Evolutionary conservation across 805 yeast genomes (phyloP).

Genomic region (Wickerhamomyces tratensis): DNA sequence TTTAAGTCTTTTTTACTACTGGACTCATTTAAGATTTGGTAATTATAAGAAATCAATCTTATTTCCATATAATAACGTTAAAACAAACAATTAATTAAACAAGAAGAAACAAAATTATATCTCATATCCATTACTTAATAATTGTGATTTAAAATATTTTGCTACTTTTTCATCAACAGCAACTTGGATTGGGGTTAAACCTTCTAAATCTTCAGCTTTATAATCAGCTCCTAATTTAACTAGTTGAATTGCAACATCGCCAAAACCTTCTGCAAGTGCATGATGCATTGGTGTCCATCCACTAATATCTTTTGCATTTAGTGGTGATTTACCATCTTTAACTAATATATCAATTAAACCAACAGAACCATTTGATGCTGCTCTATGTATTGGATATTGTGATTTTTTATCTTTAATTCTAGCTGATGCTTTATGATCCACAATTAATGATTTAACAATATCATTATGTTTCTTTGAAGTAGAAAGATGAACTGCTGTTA

Average conservation of each 20-base stretch:
- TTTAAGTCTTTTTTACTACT: too few species aligned
- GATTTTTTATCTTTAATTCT: constrained; percentile 59
- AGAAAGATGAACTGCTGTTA: constrained; percentile 70
- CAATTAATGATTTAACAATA: constrained; percentile 43
- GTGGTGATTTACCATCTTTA: constrained; percentile 43
- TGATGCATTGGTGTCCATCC: constrained; percentile 90
- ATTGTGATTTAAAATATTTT: constrained; percentile 22
- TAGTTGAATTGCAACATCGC: constrained; percentile 58
- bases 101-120: not conserved
- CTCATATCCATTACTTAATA: constrained; percentile 4
- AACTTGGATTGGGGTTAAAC: constrained; percentile 43
- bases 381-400: constrained; percentile 68
- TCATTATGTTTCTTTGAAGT: constrained; percentile 55
- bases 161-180: constrained; percentile 44
- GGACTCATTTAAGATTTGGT: too few species aligned
- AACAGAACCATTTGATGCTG: constrained; percentile 66
- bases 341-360: constrained; percentile 47
- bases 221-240: constrained; percentile 63
- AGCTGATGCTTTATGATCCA: constrained; percentile 46
- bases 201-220: constrained; percentile 35
- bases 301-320: constrained; percentile 56
- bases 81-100: too few species aligned
- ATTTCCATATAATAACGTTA: too few species aligned
- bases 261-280: constrained; percentile 85
- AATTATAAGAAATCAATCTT: too few species aligned